These are phyloP conservation scores for Tuber umbilicatum DNA, from an alignment of 495 filamentous ascomycete species.

Conservation along the genomic window DNA sequence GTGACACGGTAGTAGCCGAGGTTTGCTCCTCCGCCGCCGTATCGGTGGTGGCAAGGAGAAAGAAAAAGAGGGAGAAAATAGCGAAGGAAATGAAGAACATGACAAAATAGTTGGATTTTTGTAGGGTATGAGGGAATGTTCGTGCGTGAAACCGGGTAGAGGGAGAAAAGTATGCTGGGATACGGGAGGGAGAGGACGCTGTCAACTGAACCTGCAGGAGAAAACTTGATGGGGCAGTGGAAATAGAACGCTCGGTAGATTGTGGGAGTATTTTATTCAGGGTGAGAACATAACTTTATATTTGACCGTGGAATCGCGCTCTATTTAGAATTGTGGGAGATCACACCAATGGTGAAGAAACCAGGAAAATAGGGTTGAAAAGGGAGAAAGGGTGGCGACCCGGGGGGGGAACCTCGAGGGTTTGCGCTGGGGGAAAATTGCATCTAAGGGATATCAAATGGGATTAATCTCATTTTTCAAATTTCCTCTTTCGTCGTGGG, in stretches of 20 bases:
- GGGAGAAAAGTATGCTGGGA: not conserved
- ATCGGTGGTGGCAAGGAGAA: not conserved
- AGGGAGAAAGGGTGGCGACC: too few species aligned
- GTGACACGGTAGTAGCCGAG: not conserved
- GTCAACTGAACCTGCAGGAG: not conserved
- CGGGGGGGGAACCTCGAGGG: not conserved
- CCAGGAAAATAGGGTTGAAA: not conserved
- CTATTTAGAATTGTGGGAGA: not conserved
- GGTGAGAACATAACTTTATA: not conserved
- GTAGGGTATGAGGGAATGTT: not conserved
- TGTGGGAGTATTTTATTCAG: not conserved
- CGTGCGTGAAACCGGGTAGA: not conserved
- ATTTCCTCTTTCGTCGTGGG: too few species aligned
- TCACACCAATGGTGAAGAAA: not conserved
- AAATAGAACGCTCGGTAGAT: not conserved
- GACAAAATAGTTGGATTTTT: not conserved
- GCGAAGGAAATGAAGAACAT: not conserved
- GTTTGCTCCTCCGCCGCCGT: not conserved
- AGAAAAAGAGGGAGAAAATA: not conserved
- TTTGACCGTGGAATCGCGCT: not conserved
- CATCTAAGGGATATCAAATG: too few species aligned
- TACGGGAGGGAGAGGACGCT: not conserved
- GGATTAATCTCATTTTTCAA: too few species aligned
- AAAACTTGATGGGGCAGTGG: too few species aligned
- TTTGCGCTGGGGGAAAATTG: not conserved